Base-by-base conservation (phyloP, 306 rosid genomes). In the Gillenia trifoliata region DNA sequence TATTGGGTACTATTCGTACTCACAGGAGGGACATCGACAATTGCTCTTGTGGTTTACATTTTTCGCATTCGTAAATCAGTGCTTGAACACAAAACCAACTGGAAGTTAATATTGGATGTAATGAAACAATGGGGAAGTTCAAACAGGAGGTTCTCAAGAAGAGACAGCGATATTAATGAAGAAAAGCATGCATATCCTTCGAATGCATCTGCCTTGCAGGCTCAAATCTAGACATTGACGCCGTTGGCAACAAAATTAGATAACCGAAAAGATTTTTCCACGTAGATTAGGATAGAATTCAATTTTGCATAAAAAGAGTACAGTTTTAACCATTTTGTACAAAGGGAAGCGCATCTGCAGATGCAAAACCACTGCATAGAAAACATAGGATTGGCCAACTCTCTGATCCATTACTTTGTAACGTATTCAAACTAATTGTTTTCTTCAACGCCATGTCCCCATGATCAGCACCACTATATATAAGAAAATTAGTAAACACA, bases 11-110 rank as follows among this genome's bases (percentile, higher is more conserved):
- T 89, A 1, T 80, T 89, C 63, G 36, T 56, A 8, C 29, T 86
- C 19, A 81, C 89, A 12, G 78, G 67, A 45, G 81, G 82, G 52
- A 85, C 86, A 28, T 86, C 89, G 23, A 85, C 88, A 62, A 41
- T 73, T 31, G 74, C 84, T 28, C 82, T 89, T 30, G 38, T 82
- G 38, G 26, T 77, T 17, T 89, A 79, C 40, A n/a, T 77, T 26
- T 20, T 70, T 40, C 17, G 19, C 11, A 20, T 69, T 70, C n/a
- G 30, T 13, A 49, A 34, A 26, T 62, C 80, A 5, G 49, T 29
- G 62, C 8, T 61, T 28, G 65, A 60, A 25, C 59, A 72, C 23
- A 61, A 41, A 64, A 65, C 72, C 7, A 23, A 84, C 9, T 41
- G 84, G 81, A 64, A 47, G 10, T 55, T 79, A n/a, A 62, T 70